These are phyloP conservation scores for Termitomyces sp. DNA, from an alignment of 768 basidiomycete species.

Conservation along the genomic window DNA sequence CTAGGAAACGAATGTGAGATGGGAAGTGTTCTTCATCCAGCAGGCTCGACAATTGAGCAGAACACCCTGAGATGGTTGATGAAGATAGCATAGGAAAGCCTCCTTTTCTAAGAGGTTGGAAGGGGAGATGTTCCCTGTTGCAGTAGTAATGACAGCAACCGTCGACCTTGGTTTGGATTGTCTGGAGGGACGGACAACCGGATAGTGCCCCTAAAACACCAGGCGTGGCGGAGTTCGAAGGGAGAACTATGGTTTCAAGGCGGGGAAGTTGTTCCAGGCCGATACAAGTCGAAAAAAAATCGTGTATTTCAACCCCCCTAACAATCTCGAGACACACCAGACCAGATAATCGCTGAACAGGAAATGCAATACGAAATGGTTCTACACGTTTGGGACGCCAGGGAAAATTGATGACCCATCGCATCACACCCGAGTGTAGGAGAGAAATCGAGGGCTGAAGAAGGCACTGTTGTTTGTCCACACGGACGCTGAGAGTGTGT, in stretches of 20 bases:
- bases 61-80: neutral
- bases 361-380: neutral
- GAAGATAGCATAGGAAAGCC: neutral
- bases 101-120: neutral
- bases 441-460: neutral
- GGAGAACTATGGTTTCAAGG: neutral
- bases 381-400: neutral
- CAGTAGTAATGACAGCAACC: neutral
- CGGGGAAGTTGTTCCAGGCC: no score
- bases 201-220: neutral
- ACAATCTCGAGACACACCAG: neutral
- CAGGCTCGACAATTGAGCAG: neutral
- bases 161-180: neutral
- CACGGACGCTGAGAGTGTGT: neutral
- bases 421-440: neutral
- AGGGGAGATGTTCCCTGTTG: neutral
- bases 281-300: neutral
- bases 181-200: neutral
- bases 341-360: neutral
- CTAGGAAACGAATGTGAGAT: neutral
- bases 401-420: neutral
- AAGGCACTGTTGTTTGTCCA: neutral
- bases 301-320: neutral
- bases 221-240: neutral
- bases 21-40: neutral